A percentile compares a stretch with the other conserved stretches of the same genome.
phyloP scores from a whole-genome alignment of 2,329 filamentous ascomycete species.

The Coniella lustricola region DNA sequence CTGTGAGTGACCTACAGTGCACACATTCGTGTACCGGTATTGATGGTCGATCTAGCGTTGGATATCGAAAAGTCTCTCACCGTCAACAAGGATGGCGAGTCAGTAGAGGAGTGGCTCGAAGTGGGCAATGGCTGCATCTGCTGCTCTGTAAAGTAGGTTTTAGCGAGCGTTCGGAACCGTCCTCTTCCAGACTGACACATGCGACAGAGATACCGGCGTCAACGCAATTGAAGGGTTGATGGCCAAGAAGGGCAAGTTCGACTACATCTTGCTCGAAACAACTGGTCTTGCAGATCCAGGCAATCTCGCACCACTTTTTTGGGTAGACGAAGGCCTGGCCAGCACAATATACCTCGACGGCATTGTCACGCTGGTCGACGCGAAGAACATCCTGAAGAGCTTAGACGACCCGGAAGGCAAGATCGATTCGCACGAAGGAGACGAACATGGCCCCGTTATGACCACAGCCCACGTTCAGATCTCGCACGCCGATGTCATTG shows the following conservation, averaged over 20 bases:
- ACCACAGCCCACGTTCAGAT: constrained; percentile 95
- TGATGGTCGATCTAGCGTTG: constrained; percentile 48
- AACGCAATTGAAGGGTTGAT: constrained; percentile 93
- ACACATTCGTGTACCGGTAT: constrained; percentile 7
- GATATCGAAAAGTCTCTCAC: constrained; percentile 96
- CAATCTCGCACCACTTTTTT: constrained; percentile 92
- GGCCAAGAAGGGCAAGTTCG: constrained; percentile 87
- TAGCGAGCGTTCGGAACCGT: too few species aligned
- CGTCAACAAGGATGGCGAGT: constrained; percentile 73
- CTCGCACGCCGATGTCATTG: constrained; percentile 89
- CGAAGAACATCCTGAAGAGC: constrained; percentile 79
- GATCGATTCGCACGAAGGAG: constrained; percentile 43
- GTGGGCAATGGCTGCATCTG: constrained; percentile 96
- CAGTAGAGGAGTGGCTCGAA: constrained; percentile 91
- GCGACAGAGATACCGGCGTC: constrained; percentile 72
- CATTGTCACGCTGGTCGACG: constrained; percentile 92
- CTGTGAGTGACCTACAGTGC: constrained; percentile 49
- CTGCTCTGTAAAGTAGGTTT: constrained; percentile 80
- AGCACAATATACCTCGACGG: constrained; percentile 96
- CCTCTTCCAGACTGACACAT: not conserved
- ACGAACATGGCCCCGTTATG: constrained; percentile 60
- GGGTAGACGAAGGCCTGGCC: constrained; percentile 92
- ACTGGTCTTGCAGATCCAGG: constrained; percentile 93
- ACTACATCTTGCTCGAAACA: constrained; percentile 96
- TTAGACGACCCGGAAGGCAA: constrained; percentile 65